Evolutionary conservation across 257 asterid species (phyloP), one percentile per base, ranked within the genome.

Genomic region (Paraleonurus japonicus): DNA sequence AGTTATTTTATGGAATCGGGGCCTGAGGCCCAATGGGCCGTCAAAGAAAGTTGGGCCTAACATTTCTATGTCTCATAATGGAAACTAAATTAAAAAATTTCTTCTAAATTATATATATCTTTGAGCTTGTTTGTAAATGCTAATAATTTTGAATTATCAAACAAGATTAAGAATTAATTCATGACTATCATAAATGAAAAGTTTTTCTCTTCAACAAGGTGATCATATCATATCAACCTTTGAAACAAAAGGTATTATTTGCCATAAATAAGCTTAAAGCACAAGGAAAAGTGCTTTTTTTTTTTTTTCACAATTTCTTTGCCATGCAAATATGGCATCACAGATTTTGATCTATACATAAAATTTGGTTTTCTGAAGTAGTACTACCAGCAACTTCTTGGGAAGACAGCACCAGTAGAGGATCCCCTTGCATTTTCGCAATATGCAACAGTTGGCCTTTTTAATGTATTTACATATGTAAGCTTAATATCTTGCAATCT

Each of bases 401-500:
- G 96, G 48, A 57, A 76, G 50, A 90, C 87, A 3, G 60, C 16
- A 47, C 92, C 92, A 7, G n/a, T 5, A 0, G 47, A 77, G 2
- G 75, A 74, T 3, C 88, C 96, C n/a, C 72, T 64, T 9, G 90
- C 95, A 62, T 90, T 78, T 61, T 72, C 78, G 67, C 96, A 90
- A 69, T 75, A 86, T 0, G 90, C 71, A 22, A 79, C 1, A 0
- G 90, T 80, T 6, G 89, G 84, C 79, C 72, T 80, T 1, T 47
- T 59, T 59, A 65, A 26, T 3, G 30, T 76, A 60, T 86, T 76
- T 13, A 83, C 59, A 45, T 78, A 84, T 0, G 83, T 79, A 0
- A 90, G 87, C 43, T 70, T 84, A 30, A 86, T 80, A 57, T 88
- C 85, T n/a, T 87, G 87, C 66, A 90, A 41, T 51, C 26, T 84